A percentile compares a stretch with the other conserved stretches of the same genome.
Conservation (phyloP, 192 early-diverging fungal genomes). For the Lunasporangiospora selenospora region DNA sequence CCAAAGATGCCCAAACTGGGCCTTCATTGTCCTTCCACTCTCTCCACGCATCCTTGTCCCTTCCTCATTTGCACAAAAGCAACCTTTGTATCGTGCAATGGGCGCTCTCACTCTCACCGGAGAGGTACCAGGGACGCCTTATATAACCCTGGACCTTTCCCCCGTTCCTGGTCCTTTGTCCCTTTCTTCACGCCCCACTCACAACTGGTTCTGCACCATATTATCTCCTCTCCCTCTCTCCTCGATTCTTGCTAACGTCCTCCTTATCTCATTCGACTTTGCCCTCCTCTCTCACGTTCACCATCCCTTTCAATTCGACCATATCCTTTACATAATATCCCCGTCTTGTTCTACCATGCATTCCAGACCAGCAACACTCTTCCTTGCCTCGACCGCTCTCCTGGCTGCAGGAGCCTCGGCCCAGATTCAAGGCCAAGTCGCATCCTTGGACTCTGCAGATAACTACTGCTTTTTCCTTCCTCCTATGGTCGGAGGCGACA, state of each 20-base stretch:
- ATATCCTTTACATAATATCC: background rate
- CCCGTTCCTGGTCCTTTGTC: slow-evolving; percentile 2
- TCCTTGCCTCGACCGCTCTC: slow-evolving; percentile 29
- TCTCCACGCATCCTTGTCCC: background rate
- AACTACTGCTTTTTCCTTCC: slow-evolving; percentile 47
- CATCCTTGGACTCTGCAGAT: slow-evolving; percentile 22
- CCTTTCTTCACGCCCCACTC: slow-evolving; percentile 20
- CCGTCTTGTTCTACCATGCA: background rate
- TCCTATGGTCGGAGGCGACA: slow-evolving; percentile 43
- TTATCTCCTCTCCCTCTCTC: background rate
- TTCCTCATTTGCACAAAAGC: too few relatives aligned
- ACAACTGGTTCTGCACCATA: slow-evolving; percentile 9
- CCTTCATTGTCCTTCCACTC: background rate
- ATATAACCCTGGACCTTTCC: background rate
- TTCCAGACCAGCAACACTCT: slow-evolving; percentile 21
- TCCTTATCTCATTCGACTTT: background rate
- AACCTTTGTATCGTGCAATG: too few relatives aligned
- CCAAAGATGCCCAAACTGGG: too few relatives aligned
- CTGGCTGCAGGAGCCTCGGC: slow-evolving; percentile 28
- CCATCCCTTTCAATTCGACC: background rate
- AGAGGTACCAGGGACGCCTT: too few relatives aligned
- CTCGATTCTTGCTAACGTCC: background rate
- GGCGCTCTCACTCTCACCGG: too few relatives aligned
- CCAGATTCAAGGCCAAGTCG: slow-evolving; percentile 35
- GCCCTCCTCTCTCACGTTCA: too few relatives aligned